A percentile compares a stretch with the other conserved stretches of the same genome.
Evolutionary conservation across 257 asterid species (phyloP).

Genomic region (Gentiana straminea): DNA sequence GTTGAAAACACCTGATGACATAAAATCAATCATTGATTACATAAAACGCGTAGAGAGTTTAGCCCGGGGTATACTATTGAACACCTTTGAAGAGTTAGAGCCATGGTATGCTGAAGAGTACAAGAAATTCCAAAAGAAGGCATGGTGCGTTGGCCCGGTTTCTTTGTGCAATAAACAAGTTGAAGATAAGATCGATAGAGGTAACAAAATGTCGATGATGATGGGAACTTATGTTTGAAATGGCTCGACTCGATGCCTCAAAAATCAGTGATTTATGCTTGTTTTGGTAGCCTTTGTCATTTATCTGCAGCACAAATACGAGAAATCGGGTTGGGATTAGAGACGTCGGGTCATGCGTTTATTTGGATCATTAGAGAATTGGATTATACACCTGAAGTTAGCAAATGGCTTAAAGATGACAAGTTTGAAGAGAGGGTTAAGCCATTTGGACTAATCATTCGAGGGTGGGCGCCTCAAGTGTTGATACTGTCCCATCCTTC

Average conservation of each 20-base stretch:
- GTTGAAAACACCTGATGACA: constrained; percentile 6
- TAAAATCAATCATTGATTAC: constrained; percentile 11
- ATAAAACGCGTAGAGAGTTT: constrained; percentile 11
- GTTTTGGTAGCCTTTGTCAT: constrained; percentile 35
- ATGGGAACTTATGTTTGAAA: constrained; percentile 10
- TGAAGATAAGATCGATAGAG: constrained; percentile 23
- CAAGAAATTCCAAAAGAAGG: constrained; percentile 15
- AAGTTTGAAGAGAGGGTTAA: background rate
- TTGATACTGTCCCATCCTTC: constrained; percentile 29
- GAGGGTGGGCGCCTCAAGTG: constrained; percentile 43
- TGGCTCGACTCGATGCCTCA: constrained; percentile 31
- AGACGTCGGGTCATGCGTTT: constrained; percentile 20
- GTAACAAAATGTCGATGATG: constrained; percentile 21
- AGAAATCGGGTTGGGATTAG: constrained; percentile 38
- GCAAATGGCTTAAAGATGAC: constrained; percentile 19
- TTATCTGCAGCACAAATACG: constrained; percentile 21
- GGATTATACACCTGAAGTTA: constrained; percentile 13
- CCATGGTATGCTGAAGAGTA: constrained; percentile 29
- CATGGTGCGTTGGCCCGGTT: constrained; percentile 55
- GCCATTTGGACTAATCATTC: constrained; percentile 20
- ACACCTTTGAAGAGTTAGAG: constrained; percentile 47
- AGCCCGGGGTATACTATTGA: constrained; percentile 31
- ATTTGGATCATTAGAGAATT: constrained; percentile 28
- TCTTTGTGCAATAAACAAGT: constrained; percentile 19
- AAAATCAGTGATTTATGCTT: constrained; percentile 25